Evolutionary conservation across 192 early-diverging fungal species (phyloP), one percentile per base, ranked within the genome.

Genomic region (Coemansia sp.): DNA sequence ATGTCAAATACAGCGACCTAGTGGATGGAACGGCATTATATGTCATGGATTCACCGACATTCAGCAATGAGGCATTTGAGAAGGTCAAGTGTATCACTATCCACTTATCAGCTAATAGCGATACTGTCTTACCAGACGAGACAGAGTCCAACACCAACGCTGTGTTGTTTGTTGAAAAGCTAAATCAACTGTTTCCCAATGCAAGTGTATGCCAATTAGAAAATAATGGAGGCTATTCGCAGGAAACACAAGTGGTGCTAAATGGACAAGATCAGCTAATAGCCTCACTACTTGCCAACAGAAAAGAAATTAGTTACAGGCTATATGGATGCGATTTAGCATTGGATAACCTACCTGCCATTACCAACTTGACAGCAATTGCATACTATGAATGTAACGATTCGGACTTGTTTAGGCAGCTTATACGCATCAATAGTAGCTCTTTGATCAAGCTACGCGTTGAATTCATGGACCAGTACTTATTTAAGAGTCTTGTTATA

Each of bases 131-230:
- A 2, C 57, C 57, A 33, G 31, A 33, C 31, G 57, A 60, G 33
- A 24, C 57, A 36, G 57, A 60, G 33, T 34, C 33, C 16, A n/a
- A 18, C 33, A 8, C 57, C 16, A 60, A 36, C 12, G 36, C 36
- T 9, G 33, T 7, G 3, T 9, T 60, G 27, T n/a, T 60, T 34
- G 13, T 24, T 12, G 15, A 60, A n/a, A 60, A 16, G n/a, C 29
- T 60, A 8, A 18, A 36, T n/a, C 57, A n/a, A 2, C n/a, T 60
- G 33, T 60, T 60, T 60, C 57, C 57, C 33, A 60, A 36, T n/a
- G 57, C 57, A 36, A 34, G 15, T 7, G 33, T 6, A 1, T 60
- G 57, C 8, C 16, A 60, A 3, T 36, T 60, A 9, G 16, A 33
- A 18, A 31, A 5, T 11, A 16, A 29, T 11, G 16, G 11, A 27